Base-by-base conservation (phyloP, 129 eudicot genomes). In the Pulicaria dysenterica region DNA sequence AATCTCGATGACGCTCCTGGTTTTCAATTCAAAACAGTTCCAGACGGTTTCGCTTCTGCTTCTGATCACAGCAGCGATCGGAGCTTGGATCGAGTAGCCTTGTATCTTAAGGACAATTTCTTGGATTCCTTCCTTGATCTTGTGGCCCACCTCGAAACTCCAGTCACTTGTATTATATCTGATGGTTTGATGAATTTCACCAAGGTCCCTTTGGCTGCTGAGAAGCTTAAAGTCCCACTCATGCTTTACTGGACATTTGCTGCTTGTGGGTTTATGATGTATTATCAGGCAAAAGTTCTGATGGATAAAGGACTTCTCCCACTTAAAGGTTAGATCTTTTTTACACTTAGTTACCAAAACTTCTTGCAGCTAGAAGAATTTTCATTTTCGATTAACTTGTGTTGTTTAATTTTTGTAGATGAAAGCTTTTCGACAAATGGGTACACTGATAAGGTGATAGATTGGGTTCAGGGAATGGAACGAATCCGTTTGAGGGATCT, bases 101-200 rank as follows among this genome's bases (percentile, higher is more conserved):
- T 31, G 8, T 34, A 59, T 43, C 38, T 72, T 37, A 19, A 8
- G 16, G 16, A 8, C 42, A 67, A 45, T 31, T 73, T 73, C 39
- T 43, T 64, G 6, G 49, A 24, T 4, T 65, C 79, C 0, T 81
- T 81, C 12, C 56, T 64, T 37, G 43, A 79, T 7, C 49, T 85
- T 4, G 49, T 75, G 0, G 8, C 34, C 6, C 42, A 60, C 16
- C 53, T 81, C 31, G 9, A 39, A 16, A 79, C 81, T 5, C 78
- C 69, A 2, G 77, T 74, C 3, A 77, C 55, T 9, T 81, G 81
- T 66, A 61, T 84, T 5, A 12, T 84, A 14, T 64, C 75, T 9
- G 87, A 83, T 59, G 81, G 47, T 0, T 16, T 74, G 31, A 79
- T 83, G 87, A 55, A 64, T 14, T 83, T 83, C 36, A 37, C 77